Base-by-base conservation (phyloP, 306 rosid genomes). In the Cicer arietinum region DNA sequence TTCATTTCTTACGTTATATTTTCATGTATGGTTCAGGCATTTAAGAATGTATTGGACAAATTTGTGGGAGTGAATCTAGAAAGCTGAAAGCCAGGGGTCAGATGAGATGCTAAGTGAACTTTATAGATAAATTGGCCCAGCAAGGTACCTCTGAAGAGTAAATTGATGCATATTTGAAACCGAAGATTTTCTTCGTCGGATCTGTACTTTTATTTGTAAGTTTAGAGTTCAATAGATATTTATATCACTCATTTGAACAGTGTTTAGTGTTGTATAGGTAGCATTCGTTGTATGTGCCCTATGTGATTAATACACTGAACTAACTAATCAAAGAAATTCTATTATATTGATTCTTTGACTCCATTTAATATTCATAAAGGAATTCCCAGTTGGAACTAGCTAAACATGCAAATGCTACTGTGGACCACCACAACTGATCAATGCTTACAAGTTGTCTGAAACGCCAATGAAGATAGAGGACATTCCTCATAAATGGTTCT, bases 21-120 rank as follows among this genome's bases (percentile, higher is more conserved):
- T 77, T 58, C 39, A 25, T 66, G 12, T 76, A 45, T 80, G 74
- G 39, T 78, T 76, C 91, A 95, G 99, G 99, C 89, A 64, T 92
- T 83, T 83, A 89, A 79, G 87, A 90, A 84, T 41, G 97, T 92
- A 50, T 79, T 90, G 85, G 93, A 90, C 75, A 95, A 92, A 84
- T 89, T 86, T 71, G 72, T 92, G 87, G 96, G 96, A 81, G 89
- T 84, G 61, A 83, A 88, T 79, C 85, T 83, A 69, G 86, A 81
- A 73, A 85, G 85, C 84, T 89, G 82, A 77, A 85, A 86, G 81
- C 69, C 73, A 2, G 68, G 84, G 75, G 9, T 79, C 80, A 78
- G 84, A 86, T 79, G 88, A 90, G 72, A 79, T 71, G 77, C 53
- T 61, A 47, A 50, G 81, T 75, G 67, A 69, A 75, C 75, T 77